A percentile compares a stretch with the other conserved stretches of the same genome.
phyloP scores from a whole-genome alignment of 441 rosid genomes.

The Capsella rubella region DNA sequence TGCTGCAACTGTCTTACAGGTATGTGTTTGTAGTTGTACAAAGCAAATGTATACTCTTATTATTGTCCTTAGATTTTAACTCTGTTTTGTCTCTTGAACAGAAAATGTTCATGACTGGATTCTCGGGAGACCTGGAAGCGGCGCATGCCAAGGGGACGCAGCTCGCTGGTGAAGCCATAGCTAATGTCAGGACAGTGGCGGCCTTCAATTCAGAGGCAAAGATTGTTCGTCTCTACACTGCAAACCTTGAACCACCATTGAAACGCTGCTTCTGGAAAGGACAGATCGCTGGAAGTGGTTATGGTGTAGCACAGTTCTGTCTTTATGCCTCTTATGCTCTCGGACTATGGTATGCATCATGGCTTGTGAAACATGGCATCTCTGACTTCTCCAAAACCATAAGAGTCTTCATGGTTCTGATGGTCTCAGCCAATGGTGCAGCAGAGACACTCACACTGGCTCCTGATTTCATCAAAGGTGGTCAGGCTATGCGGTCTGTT shows the following conservation, averaged over 20 bases:
- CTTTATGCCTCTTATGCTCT: conserved; percentile 97
- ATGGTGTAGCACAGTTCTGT: conserved; percentile 90
- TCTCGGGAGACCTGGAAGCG: conserved; percentile 96
- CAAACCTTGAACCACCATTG: conserved; percentile 77
- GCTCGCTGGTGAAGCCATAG: conserved; percentile 97
- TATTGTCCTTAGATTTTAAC: neutral
- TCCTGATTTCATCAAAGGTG: conserved; percentile 99
- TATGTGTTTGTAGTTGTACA: conserved; percentile 45
- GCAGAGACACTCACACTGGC: conserved; percentile 98
- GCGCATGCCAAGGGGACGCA: conserved; percentile 97
- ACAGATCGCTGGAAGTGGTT: conserved; percentile 97
- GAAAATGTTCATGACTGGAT: conserved; percentile 99
- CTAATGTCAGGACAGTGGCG: conserved; percentile 94
- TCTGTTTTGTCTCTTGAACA: conserved; percentile 45
- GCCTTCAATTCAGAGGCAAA: conserved; percentile 94
- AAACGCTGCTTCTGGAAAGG: conserved; percentile 99
- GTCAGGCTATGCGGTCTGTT: conserved; percentile 94
- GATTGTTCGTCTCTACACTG: conserved; percentile 82
- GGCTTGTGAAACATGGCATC: conserved; percentile 99
- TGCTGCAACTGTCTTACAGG: conserved; percentile 98
- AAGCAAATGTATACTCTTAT: neutral
- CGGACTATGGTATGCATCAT: conserved; percentile 98
- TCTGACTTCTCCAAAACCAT: conserved; percentile 99
- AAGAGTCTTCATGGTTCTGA: conserved; percentile 96
- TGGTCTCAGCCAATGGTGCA: conserved; percentile 99